A percentile compares a stretch with the other conserved stretches of the same genome.
phyloP scores from a whole-genome alignment of 257 asterid genomes.

The Jacaranda mimosifolia region DNA sequence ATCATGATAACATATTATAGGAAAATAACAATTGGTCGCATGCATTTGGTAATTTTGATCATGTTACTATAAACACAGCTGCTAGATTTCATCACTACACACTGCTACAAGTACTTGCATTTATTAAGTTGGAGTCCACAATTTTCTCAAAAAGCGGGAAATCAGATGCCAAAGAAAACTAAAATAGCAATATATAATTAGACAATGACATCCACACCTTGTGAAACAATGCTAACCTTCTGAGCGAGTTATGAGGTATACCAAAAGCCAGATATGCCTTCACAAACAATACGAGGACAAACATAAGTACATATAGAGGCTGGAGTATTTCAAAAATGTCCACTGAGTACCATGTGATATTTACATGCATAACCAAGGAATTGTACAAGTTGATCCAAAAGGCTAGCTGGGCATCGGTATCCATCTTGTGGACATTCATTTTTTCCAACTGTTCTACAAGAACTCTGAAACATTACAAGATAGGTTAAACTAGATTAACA shows the following conservation, averaged over 20 bases:
- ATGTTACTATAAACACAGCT: not conserved
- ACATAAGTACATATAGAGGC: conserved; percentile 21
- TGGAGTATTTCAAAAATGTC: not conserved
- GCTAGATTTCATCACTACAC: not conserved
- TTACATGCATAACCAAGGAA: conserved; percentile 74
- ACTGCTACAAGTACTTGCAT: not conserved
- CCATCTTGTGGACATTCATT: conserved; percentile 56
- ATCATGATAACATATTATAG: not conserved
- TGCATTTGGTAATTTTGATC: not conserved
- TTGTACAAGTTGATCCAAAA: conserved; percentile 78
- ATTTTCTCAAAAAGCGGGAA: not conserved
- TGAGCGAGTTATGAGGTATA: conserved; percentile 69
- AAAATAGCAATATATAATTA: not conserved
- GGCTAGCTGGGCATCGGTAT: conserved; percentile 52
- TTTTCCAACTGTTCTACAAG: conserved; percentile 70
- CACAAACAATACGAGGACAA: conserved; percentile 19
- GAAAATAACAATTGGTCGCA: not conserved
- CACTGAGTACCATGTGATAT: not conserved
- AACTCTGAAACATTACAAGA: conserved; percentile 44
- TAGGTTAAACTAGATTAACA: not conserved
- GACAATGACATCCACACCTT: conserved; percentile 55
- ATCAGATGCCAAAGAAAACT: not conserved
- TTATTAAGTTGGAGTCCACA: not conserved
- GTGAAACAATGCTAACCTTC: conserved; percentile 75
- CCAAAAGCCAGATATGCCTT: conserved; percentile 73